Evolutionary conservation across 805 yeast genomes (phyloP).

Genomic region (Wickerhamiella cacticola): DNA sequence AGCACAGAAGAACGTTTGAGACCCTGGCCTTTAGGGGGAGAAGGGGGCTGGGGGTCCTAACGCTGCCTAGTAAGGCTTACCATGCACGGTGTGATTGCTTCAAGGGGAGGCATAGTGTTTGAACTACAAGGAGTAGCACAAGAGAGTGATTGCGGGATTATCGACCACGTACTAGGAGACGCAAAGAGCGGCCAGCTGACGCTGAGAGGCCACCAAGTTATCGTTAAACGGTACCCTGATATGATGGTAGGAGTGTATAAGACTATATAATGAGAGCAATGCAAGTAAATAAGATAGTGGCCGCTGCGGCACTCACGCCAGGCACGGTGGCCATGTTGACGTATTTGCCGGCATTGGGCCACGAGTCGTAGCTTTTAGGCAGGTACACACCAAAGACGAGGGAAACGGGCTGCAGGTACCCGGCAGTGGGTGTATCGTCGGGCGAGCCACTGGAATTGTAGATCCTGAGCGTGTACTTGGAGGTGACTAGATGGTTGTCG

Average conservation of each 20-base stretch:
- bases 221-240: slow-evolving; percentile 8
- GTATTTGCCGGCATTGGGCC: slow-evolving; percentile 24
- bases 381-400: slow-evolving; percentile 30
- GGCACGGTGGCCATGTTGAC: slow-evolving; percentile 17
- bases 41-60: neutral
- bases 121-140: slow-evolving; percentile 7
- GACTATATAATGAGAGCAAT: slow-evolving; percentile 6
- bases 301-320: neutral
- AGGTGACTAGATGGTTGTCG: slow-evolving; percentile 24
- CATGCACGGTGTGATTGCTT: slow-evolving; percentile 9
- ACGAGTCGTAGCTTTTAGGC: slow-evolving; percentile 30
- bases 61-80: neutral
- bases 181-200: neutral
- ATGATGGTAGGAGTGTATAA: neutral
- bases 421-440: slow-evolving; percentile 27
- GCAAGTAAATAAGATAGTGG: slow-evolving; percentile 5
- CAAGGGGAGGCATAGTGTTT: slow-evolving; percentile 2
- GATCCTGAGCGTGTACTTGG: slow-evolving; percentile 30
- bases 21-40: too few relatives aligned
- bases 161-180: slow-evolving; percentile 3
- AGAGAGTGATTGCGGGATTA: slow-evolving; percentile 9
- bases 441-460: slow-evolving; percentile 27
- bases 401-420: slow-evolving; percentile 26
- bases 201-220: neutral
- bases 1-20: too few relatives aligned